Base-by-base conservation (phyloP, 495 filamentous ascomycete species). In the Xylaria palmicola region DNA sequence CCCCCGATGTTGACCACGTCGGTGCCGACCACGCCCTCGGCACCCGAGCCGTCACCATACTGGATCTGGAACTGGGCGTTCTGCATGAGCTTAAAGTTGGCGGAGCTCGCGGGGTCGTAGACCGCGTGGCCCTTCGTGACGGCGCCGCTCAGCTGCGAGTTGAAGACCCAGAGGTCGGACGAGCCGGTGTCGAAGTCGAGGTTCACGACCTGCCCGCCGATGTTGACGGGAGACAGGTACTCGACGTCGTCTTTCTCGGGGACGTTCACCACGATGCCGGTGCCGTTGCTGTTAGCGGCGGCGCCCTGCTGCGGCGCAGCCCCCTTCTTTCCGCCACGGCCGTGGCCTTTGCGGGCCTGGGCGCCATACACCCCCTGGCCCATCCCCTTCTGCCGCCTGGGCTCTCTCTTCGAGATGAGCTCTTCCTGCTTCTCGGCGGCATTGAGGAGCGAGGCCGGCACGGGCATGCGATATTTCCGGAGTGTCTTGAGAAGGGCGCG, bases 151-250 rank as follows among this genome's bases (percentile, higher is more conserved):
- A 92, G 80, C 47, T 79, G 67, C 4, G 85, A 85, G 78, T 84
- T 91, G 76, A 93, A 88, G 30, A 93, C 84, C 91, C 91, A 96
- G 60, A 96, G 76, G 71, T 94, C 91, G 15, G 91, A 83, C 5
- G 88, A 92, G 54, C 91, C 91, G 17, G 90, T 90, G 72, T 96
- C 91, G 70, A 96, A 90, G 66, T 92, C 85, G 69, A 96, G 77
- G 62, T 86, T 85, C 57, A 94, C 61, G 6, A 77, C 83, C 70
- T 93, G 89, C 1, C 86, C 88, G 43, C 91, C 91, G 66, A 96
- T 85, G 6, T 67, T 79, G 32, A 92, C 86, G 0, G 87, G 85
- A 15, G 86, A 83, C 13, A 93, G 77, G 65, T 90, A 96, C 54
- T 90, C 85, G 20, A 82, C 77, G 56, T 88, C 88, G 48, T 83